Evolutionary conservation across 1,284 basidiomycete species (phyloP).

Genomic region (Naganishia cerealis): DNA sequence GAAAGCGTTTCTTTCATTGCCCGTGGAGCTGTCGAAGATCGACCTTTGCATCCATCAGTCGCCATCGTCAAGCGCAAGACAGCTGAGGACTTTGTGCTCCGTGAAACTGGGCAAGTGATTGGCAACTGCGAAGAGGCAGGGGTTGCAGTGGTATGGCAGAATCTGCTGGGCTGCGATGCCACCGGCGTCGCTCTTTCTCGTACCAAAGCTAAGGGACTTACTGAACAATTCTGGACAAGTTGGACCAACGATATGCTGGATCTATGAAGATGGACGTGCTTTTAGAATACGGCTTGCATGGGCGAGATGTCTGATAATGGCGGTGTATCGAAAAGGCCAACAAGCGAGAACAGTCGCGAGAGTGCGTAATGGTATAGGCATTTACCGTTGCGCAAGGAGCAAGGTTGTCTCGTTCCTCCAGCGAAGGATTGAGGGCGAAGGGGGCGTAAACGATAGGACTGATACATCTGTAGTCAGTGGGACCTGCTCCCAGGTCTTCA

Average conservation of each 20-base stretch:
- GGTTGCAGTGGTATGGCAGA: constrained; percentile 15
- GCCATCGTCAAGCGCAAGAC: constrained; percentile 18
- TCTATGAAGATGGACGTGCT: not conserved
- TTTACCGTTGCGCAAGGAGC: too few relatives aligned
- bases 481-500: not conserved
- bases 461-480: not conserved
- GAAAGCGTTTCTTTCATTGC: constrained; percentile 14
- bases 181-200: not conserved
- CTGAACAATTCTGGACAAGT: constrained; percentile 9
- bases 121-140: constrained; percentile 15
- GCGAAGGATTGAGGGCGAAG: too few relatives aligned
- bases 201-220: not conserved
- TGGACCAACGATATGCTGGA: not conserved
- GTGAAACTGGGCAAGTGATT: constrained; percentile 19
- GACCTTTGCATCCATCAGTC: constrained; percentile 13
- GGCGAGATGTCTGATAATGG: not conserved
- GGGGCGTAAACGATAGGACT: not conserved
- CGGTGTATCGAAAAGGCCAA: not conserved
- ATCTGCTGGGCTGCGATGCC: constrained; percentile 14
- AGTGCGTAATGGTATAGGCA: too few relatives aligned
- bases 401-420: too few relatives aligned
- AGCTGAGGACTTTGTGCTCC: constrained; percentile 9
- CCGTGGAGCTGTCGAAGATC: not conserved
- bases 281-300: not conserved
- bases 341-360: not conserved